Conservation (phyloP, 257 asterid genomes). For the Solanum tarapatanum region DNA sequence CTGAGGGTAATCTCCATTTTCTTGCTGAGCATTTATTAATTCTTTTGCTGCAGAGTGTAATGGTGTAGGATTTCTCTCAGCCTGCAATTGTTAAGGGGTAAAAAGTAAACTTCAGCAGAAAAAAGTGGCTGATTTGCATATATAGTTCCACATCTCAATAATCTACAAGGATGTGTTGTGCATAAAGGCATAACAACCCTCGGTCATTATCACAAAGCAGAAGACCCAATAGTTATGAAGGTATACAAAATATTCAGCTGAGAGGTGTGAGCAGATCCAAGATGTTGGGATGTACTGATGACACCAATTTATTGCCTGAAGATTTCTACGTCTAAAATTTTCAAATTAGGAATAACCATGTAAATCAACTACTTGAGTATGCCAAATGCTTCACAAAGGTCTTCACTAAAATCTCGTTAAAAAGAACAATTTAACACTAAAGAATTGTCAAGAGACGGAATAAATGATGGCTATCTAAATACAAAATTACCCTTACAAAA, state of each 20-base stretch:
- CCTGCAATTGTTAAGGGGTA: conserved; percentile 34
- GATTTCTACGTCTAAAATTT: neutral
- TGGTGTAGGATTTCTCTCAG: conserved; percentile 73
- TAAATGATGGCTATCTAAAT: neutral
- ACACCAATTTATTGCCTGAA: neutral
- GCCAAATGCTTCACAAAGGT: neutral
- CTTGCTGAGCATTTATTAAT: conserved; percentile 75
- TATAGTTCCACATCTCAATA: neutral
- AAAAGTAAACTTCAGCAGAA: neutral
- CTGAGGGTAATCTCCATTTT: conserved; percentile 92
- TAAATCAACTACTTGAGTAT: neutral
- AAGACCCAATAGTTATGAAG: neutral
- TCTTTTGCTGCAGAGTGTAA: conserved; percentile 79
- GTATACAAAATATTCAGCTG: neutral
- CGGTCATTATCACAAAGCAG: neutral
- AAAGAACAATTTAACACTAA: neutral
- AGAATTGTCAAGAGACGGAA: neutral
- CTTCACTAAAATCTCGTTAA: neutral
- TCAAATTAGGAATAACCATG: neutral
- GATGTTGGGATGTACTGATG: neutral
- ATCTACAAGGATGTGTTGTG: neutral
- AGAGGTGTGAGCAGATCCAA: neutral
- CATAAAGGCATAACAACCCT: neutral
- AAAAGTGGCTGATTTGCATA: neutral
- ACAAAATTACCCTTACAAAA: neutral